Evolutionary conservation across 331 rosid genomes (phyloP).

Genomic region (Arachis monticola): DNA sequence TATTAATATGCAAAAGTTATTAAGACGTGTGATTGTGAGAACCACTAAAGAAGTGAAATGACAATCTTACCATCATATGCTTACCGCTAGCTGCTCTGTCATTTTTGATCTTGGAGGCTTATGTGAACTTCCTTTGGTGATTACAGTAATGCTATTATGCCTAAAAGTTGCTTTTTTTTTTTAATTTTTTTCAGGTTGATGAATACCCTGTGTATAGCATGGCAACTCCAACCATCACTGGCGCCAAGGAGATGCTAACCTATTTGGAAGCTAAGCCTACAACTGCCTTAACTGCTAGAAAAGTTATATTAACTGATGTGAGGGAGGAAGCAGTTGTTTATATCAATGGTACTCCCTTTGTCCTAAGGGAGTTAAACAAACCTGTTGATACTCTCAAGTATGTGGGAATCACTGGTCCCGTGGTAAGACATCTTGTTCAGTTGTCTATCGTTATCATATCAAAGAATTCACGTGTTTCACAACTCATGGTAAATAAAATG

Average conservation of each 20-base stretch:
- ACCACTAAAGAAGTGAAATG: constrained; percentile 8
- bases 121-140: constrained; percentile 9
- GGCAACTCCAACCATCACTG: constrained; percentile 84
- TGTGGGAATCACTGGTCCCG: constrained; percentile 82
- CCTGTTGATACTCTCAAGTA: constrained; percentile 87
- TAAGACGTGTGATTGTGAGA: not conserved
- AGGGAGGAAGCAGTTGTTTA: constrained; percentile 88
- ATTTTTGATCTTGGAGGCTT: constrained; percentile 16
- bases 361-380: constrained; percentile 77
- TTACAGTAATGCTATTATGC: constrained; percentile 12
- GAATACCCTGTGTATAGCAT: constrained; percentile 84
- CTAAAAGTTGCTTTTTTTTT: constrained; percentile 25
- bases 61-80: not conserved
- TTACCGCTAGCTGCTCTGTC: not conserved
- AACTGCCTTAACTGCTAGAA: constrained; percentile 48
- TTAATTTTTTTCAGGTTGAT: constrained; percentile 58
- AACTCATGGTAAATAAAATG: constrained; percentile 39
- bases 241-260: constrained; percentile 81
- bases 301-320: constrained; percentile 72
- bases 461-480: constrained; percentile 30
- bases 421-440: constrained; percentile 54
- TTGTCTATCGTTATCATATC: constrained; percentile 22
- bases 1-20: not conserved
- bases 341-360: constrained; percentile 78
- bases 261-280: constrained; percentile 66